Percentiles rank a stretch among this genome's conserved stretches.
phyloP scores from a whole-genome alignment of 805 yeast genomes.

The Zygosaccharomyces bisporus region DNA sequence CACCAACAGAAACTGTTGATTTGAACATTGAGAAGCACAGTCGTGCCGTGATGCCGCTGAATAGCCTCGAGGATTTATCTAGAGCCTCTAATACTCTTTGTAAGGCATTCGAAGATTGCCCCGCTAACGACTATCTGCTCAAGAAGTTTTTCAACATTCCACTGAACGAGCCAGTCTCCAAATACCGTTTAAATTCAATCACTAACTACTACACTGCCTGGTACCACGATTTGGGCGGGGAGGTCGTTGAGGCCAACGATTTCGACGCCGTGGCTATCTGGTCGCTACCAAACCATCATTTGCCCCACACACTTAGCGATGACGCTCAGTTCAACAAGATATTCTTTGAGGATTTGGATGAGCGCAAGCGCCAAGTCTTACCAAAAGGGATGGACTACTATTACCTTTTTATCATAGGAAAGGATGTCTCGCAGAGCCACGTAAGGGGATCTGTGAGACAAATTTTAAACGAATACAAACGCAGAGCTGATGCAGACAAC shows the following conservation, averaged over 20 bases:
- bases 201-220: constrained; percentile 24
- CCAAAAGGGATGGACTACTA: constrained; percentile 31
- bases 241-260: constrained; percentile 32
- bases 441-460: constrained; percentile 34
- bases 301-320: constrained; percentile 26
- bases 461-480: constrained; percentile 29
- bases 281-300: constrained; percentile 27
- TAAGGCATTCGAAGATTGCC: constrained; percentile 29
- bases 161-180: constrained; percentile 21
- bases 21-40: constrained; percentile 6
- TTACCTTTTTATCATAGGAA: constrained; percentile 35
- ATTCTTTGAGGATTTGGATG: constrained; percentile 26
- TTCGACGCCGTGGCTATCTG: constrained; percentile 36
- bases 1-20: not conserved
- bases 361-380: constrained; percentile 24
- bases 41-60: constrained; percentile 19
- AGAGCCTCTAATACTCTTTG: constrained; percentile 27
- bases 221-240: constrained; percentile 34
- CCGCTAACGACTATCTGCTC: constrained; percentile 30
- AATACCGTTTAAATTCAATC: constrained; percentile 27
- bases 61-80: constrained; percentile 24
- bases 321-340: constrained; percentile 31
- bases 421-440: constrained; percentile 28
- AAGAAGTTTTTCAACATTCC: constrained; percentile 32
- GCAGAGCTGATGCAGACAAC: constrained; percentile 30